phyloP scores from a whole-genome alignment of 257 asterid species.

The Solanum raphanifolium region DNA sequence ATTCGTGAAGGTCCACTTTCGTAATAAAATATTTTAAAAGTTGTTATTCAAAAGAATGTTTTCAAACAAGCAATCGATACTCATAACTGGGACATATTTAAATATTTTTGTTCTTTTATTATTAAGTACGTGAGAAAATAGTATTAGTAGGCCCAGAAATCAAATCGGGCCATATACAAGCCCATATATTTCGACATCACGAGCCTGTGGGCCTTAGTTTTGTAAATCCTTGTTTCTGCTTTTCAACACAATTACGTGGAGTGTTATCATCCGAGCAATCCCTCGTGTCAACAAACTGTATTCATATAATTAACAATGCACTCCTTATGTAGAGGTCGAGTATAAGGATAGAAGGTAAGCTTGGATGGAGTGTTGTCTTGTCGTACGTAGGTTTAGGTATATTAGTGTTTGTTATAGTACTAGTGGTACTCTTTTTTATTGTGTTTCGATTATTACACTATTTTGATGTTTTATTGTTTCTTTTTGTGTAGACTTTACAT shows the following conservation, averaged over 20 bases:
- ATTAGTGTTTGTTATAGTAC: too few relatives aligned
- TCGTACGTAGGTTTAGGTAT: too few relatives aligned
- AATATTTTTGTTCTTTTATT: neutral
- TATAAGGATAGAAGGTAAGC: too few relatives aligned
- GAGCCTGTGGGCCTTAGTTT: neutral
- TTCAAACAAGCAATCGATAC: neutral
- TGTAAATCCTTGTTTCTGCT: neutral
- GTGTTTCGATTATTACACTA: too few relatives aligned
- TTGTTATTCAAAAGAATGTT: neutral
- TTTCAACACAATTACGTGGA: neutral
- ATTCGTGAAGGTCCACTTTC: neutral
- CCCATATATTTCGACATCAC: neutral
- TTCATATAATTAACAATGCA: neutral
- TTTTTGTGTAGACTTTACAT: too few relatives aligned
- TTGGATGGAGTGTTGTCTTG: too few relatives aligned
- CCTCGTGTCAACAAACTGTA: neutral
- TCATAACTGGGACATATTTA: neutral
- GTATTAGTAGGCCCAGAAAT: neutral
- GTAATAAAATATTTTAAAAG: neutral
- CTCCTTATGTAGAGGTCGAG: too few relatives aligned
- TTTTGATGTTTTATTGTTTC: too few relatives aligned
- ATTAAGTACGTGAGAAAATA: neutral
- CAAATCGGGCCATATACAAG: neutral
- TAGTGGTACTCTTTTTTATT: too few relatives aligned
- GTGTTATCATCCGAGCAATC: neutral